A percentile compares a stretch with the other conserved stretches of the same genome.
Conservation (phyloP, 164 flowering plant species). For the Umbilicus rupestris region DNA sequence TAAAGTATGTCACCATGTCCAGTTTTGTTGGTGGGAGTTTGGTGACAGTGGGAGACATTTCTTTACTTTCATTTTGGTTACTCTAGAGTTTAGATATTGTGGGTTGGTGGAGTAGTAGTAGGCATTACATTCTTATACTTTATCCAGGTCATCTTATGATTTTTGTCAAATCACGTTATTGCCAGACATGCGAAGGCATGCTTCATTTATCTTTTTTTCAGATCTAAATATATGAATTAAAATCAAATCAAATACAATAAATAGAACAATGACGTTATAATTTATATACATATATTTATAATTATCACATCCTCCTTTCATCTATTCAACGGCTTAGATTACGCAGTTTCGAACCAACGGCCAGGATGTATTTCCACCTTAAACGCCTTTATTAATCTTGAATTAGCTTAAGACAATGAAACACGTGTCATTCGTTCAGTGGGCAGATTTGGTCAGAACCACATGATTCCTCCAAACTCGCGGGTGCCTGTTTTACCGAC, state of each 20-base stretch:
- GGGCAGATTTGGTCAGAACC: neutral
- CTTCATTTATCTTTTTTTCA: no score
- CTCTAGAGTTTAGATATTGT: neutral
- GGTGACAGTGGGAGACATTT: neutral
- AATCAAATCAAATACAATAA: no score
- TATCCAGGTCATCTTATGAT: neutral
- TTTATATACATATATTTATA: no score
- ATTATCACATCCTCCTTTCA: no score
- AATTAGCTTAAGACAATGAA: neutral
- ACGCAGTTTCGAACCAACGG: neutral
- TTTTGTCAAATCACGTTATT: neutral
- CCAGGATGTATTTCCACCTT: neutral
- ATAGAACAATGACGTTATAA: no score
- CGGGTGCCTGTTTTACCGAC: neutral
- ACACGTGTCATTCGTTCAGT: neutral
- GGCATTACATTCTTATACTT: neutral
- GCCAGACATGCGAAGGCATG: no score
- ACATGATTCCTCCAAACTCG: slow-evolving; percentile 4
- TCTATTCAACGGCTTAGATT: no score
- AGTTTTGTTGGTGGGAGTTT: neutral
- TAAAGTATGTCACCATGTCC: neutral
- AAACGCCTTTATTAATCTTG: no score
- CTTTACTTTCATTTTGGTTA: no score
- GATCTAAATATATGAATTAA: no score
- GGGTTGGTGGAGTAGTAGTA: neutral